Conservation (phyloP, 2,329 filamentous ascomycete species). For the Claviceps spartinae region DNA sequence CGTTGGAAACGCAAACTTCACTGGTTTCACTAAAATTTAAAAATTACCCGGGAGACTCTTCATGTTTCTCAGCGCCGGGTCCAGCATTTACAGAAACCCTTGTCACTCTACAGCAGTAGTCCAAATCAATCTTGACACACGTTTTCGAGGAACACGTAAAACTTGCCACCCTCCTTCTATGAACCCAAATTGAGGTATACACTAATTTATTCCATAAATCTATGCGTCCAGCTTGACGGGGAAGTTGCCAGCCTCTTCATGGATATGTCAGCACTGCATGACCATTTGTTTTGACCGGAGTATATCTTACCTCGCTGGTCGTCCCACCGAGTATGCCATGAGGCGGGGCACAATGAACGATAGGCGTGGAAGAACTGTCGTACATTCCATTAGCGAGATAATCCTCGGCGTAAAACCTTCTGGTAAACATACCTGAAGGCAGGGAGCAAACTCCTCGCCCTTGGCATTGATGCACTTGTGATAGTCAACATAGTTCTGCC, state of each 20-base stretch:
- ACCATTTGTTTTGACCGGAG: background rate
- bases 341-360: constrained; percentile 91
- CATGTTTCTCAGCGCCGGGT: background rate
- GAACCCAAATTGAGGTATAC: constrained; percentile 10
- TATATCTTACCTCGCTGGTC: constrained; percentile 73
- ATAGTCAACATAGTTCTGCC: constrained; percentile 99
- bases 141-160: constrained; percentile 23
- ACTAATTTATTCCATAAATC: constrained; percentile 13
- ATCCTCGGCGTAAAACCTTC: background rate
- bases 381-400: background rate
- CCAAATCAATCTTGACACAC: constrained; percentile 14
- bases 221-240: constrained; percentile 51
- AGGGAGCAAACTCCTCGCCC: constrained; percentile 95
- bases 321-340: constrained; percentile 92
- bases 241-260: constrained; percentile 52
- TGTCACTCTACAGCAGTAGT: constrained; percentile 8
- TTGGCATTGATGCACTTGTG: constrained; percentile 99
- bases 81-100: constrained; percentile 3
- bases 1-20: background rate
- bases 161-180: constrained; percentile 19
- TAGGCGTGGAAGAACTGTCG: constrained; percentile 87
- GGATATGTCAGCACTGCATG: constrained; percentile 12
- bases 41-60: background rate
- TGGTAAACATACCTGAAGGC: constrained; percentile 62
- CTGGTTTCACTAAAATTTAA: background rate